Evolutionary conservation across 306 rosid species (phyloP).

Genomic region (Carpinus fangiana): DNA sequence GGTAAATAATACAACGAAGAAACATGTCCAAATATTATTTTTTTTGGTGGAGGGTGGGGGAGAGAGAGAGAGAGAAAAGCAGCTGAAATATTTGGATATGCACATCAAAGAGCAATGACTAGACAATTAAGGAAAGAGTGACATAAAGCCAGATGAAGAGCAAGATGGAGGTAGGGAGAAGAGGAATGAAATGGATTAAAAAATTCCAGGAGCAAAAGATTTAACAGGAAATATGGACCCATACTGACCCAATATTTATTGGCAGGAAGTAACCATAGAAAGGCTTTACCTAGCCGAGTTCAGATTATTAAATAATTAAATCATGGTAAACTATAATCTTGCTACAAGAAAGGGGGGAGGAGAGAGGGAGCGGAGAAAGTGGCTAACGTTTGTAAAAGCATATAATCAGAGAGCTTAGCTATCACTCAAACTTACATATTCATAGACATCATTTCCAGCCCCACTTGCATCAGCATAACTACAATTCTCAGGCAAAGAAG

Average conservation of each 20-base stretch:
- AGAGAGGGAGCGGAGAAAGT: background rate
- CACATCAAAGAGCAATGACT: background rate
- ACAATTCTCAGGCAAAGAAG: slow-evolving; percentile 32
- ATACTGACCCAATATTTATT: background rate
- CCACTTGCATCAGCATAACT: slow-evolving; percentile 97
- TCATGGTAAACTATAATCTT: background rate
- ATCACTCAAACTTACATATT: slow-evolving; percentile 64
- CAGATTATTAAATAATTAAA: background rate
- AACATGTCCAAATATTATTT: background rate
- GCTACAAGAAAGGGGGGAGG: background rate
- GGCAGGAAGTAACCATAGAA: background rate
- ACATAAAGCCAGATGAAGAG: background rate
- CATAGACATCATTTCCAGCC: slow-evolving; percentile 93
- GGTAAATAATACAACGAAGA: background rate
- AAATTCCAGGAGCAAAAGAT: background rate
- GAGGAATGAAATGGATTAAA: background rate
- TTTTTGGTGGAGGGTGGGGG: background rate
- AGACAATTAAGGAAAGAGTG: background rate
- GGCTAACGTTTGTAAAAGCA: background rate
- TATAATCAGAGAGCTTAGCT: background rate
- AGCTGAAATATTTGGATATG: background rate
- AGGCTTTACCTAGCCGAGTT: background rate
- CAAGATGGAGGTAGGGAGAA: background rate
- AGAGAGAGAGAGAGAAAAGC: background rate
- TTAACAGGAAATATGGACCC: background rate